phyloP scores from a whole-genome alignment of 257 asterid genomes.

The Solanum boliviense region DNA sequence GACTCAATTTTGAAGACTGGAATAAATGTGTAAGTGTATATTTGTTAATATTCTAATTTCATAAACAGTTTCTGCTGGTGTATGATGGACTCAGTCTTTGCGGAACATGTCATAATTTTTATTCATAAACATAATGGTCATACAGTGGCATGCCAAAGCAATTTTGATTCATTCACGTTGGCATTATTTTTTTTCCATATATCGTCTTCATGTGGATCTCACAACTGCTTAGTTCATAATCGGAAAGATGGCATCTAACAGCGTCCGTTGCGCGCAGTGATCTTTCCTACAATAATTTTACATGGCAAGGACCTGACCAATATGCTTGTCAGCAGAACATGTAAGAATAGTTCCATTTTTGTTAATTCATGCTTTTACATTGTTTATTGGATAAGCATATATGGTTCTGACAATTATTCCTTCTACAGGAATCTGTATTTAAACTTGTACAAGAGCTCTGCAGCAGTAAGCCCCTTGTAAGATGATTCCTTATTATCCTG shows the following conservation, averaged over 20 bases:
- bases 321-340: constrained; percentile 53
- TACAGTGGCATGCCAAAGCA: neutral
- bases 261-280: constrained; percentile 31
- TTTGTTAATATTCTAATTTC: neutral
- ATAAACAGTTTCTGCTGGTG: neutral
- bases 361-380: neutral
- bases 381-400: neutral
- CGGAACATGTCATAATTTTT: neutral
- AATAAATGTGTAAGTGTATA: constrained; percentile 47
- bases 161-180: neutral
- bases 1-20: constrained; percentile 54
- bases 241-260: neutral
- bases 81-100: neutral
- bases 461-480: constrained; percentile 43
- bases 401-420: neutral
- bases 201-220: neutral
- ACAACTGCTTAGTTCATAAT: neutral
- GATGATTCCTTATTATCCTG: constrained; percentile 11
- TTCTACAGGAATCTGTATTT: constrained; percentile 41
- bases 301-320: constrained; percentile 57
- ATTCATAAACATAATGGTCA: neutral
- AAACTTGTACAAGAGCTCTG: constrained; percentile 70
- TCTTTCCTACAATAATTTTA: constrained; percentile 82
- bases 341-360: constrained; percentile 21
- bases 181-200: neutral